Evolutionary conservation across 202 grass and related monocot genomes (phyloP).

Genomic region (Panicum hallii): DNA sequence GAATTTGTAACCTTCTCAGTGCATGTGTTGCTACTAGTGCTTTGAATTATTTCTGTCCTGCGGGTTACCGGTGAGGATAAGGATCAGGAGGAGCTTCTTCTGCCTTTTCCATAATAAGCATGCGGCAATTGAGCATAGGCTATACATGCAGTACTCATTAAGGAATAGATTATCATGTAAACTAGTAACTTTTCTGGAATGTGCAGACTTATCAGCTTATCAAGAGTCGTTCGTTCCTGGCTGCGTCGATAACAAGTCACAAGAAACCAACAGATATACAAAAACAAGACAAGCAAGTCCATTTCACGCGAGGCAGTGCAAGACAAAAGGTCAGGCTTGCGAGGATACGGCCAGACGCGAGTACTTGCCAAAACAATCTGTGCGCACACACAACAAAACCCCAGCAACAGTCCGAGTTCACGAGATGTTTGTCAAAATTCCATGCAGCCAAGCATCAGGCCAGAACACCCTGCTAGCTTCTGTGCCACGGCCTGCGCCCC

Average conservation of each 20-base stretch:
- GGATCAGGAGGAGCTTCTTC: too few species aligned
- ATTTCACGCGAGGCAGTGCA: slow-evolving; percentile 34
- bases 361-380: slow-evolving; percentile 47
- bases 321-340: slow-evolving; percentile 59
- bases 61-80: too few species aligned
- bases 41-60: too few species aligned
- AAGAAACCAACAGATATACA: background rate
- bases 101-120: too few species aligned
- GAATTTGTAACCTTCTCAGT: too few species aligned
- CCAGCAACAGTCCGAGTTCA: slow-evolving; percentile 72
- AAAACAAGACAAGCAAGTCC: slow-evolving; percentile 1
- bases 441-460: slow-evolving; percentile 53
- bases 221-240: background rate
- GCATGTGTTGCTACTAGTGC: too few species aligned
- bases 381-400: slow-evolving; percentile 49
- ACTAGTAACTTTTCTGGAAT: background rate
- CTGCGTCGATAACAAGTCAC: background rate
- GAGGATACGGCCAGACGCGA: slow-evolving; percentile 52
- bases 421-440: slow-evolving; percentile 88
- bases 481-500: slow-evolving; percentile 13
- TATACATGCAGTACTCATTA: background rate
- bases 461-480: slow-evolving; percentile 40
- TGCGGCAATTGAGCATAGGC: background rate
- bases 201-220: background rate
- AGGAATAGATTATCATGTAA: background rate